A percentile compares a stretch with the other conserved stretches of the same genome.
Conservation (phyloP, 345 rosid species). For the Salix viminalis region DNA sequence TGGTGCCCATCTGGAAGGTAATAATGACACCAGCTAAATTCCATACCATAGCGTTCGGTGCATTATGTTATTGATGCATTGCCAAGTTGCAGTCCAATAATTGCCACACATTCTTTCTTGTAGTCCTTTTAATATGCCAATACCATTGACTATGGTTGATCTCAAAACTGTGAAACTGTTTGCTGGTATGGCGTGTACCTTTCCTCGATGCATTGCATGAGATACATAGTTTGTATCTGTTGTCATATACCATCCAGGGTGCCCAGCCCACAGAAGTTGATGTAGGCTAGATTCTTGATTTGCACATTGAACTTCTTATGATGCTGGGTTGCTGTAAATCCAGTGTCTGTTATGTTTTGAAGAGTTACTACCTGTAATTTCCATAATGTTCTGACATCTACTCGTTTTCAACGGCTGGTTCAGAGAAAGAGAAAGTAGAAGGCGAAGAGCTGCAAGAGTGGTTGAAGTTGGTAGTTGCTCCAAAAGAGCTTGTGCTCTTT, state of each 20-base stretch:
- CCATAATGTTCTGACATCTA: neutral
- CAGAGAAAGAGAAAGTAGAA: conserved; percentile 92
- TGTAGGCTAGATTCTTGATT: neutral
- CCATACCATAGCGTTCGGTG: neutral
- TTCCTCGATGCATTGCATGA: neutral
- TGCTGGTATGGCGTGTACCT: neutral
- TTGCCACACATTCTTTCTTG: neutral
- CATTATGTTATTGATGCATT: neutral
- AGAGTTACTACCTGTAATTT: neutral
- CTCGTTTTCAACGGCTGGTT: conserved; percentile 10
- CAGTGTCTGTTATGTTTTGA: neutral
- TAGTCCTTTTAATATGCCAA: neutral
- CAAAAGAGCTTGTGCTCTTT: conserved; percentile 62
- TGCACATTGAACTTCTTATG: neutral
- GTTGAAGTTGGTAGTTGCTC: conserved; percentile 83
- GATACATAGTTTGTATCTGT: neutral
- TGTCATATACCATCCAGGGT: neutral
- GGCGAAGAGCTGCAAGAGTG: conserved; percentile 86
- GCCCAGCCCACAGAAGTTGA: neutral
- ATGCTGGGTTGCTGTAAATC: neutral
- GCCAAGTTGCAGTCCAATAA: neutral
- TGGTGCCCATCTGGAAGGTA: conserved; percentile 94
- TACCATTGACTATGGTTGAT: neutral
- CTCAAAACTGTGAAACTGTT: neutral
- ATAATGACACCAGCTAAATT: neutral